Percentiles rank a stretch among this genome's conserved stretches.
Evolutionary conservation across 176 grass and related monocot species (phyloP).

Genomic region (Juncus effusus): DNA sequence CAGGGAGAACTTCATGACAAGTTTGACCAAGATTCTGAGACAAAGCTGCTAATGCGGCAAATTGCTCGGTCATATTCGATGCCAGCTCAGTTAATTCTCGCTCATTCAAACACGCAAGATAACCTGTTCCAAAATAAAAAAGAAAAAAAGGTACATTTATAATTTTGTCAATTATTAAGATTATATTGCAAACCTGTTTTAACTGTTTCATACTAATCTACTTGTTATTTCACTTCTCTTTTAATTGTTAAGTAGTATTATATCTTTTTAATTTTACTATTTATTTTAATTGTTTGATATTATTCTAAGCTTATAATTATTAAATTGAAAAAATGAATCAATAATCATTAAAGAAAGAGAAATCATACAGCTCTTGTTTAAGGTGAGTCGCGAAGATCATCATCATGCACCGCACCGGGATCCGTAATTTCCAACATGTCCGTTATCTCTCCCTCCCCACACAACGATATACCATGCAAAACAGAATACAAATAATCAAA

Average conservation of each 20-base stretch:
- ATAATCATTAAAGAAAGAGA: background rate
- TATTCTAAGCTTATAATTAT: too few relatives aligned
- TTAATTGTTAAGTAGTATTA: too few relatives aligned
- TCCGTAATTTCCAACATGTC: constrained; percentile 96
- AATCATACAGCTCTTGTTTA: constrained; percentile 80
- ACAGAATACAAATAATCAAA: background rate
- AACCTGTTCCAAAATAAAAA: constrained; percentile 32
- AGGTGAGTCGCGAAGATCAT: constrained; percentile 67
- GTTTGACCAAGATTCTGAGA: constrained; percentile 86
- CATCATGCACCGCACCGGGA: constrained; percentile 95
- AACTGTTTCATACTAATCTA: too few relatives aligned
- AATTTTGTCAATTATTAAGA: too few relatives aligned
- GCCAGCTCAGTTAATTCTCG: constrained; percentile 67
- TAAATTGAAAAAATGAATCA: too few relatives aligned
- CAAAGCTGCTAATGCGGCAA: constrained; percentile 92
- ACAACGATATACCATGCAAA: constrained; percentile 19
- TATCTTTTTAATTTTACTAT: too few relatives aligned
- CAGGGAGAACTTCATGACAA: constrained; percentile 73
- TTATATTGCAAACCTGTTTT: too few relatives aligned
- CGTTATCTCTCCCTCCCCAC: constrained; percentile 95
- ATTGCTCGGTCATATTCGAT: constrained; percentile 96
- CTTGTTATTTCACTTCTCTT: too few relatives aligned
- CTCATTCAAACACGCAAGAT: constrained; percentile 78
- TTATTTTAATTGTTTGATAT: too few relatives aligned
- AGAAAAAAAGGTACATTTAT: too few relatives aligned